Conservation (phyloP, 1,139 yeast species). For the Saccharomyces pastorianus region DNA sequence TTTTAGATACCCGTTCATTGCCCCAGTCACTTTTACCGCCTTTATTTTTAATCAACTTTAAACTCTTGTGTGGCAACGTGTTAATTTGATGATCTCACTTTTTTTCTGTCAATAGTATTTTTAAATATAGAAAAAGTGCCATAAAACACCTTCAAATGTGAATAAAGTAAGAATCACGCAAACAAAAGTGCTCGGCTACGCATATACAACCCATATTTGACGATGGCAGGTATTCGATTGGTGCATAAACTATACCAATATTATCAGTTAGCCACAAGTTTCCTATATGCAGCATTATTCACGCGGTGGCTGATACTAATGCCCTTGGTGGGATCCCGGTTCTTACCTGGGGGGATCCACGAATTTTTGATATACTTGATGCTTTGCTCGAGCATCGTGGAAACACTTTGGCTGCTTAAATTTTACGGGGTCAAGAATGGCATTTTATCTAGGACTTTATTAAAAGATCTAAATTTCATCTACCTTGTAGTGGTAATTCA, state of each 20-base stretch:
- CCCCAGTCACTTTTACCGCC: background rate
- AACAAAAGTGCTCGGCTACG: background rate
- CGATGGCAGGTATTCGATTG: background rate
- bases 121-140: background rate
- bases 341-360: conserved; percentile 63
- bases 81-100: background rate
- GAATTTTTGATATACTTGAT: conserved; percentile 43
- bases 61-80: background rate
- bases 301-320: conserved; percentile 44
- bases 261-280: conserved; percentile 32
- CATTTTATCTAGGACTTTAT: conserved; percentile 14
- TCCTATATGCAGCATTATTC: conserved; percentile 48
- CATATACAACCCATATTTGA: background rate
- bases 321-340: conserved; percentile 55
- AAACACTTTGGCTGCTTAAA: conserved; percentile 23
- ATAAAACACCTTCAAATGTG: background rate
- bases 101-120: background rate
- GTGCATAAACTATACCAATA: conserved; percentile 22
- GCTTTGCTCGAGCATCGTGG: conserved; percentile 16
- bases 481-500: conserved; percentile 41
- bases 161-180: background rate
- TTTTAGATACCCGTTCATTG: background rate
- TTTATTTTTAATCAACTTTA: background rate
- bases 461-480: conserved; percentile 39
- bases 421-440: conserved; percentile 20